Evolutionary conservation across 768 basidiomycete species (phyloP).

Genomic region (Boletus barrowsii): DNA sequence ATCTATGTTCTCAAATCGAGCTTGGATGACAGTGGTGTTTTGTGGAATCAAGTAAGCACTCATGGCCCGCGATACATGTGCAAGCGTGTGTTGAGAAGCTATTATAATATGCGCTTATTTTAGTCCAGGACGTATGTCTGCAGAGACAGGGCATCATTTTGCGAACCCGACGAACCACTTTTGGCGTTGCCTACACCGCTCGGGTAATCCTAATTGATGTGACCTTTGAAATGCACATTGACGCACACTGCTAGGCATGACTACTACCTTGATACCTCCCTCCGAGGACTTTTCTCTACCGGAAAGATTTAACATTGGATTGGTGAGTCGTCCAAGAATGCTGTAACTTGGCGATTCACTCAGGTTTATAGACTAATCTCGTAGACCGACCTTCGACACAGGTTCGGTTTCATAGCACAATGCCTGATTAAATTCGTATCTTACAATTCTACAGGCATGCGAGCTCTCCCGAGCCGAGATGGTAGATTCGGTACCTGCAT

Average conservation of each 20-base stretch:
- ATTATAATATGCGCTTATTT: neutral
- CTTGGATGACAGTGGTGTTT: constrained; percentile 56
- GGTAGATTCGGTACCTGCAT: constrained; percentile 46
- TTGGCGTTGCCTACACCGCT: constrained; percentile 67
- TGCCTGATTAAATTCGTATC: neutral
- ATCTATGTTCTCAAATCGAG: neutral
- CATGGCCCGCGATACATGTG: neutral
- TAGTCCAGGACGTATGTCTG: constrained; percentile 69
- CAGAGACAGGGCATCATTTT: constrained; percentile 73
- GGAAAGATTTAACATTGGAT: constrained; percentile 53
- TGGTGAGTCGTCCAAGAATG: constrained; percentile 45
- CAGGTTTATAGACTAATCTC: constrained; percentile 60
- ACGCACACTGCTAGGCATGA: constrained; percentile 47
- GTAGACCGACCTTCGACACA: constrained; percentile 67
- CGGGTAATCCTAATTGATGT: constrained; percentile 40
- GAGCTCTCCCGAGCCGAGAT: constrained; percentile 57
- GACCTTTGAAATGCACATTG: neutral
- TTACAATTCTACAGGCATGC: constrained; percentile 39
- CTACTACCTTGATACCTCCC: constrained; percentile 47
- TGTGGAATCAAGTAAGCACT: constrained; percentile 77
- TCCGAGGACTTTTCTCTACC: constrained; percentile 62
- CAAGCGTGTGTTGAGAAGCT: neutral
- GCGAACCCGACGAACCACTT: constrained; percentile 81
- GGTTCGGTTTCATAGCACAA: constrained; percentile 32
- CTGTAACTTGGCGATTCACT: neutral